Percentiles rank a stretch among this genome's conserved stretches.
These are phyloP conservation scores for Neurospora sp. DNA, from an alignment of 495 filamentous ascomycete genomes.

Conservation along the genomic window DNA sequence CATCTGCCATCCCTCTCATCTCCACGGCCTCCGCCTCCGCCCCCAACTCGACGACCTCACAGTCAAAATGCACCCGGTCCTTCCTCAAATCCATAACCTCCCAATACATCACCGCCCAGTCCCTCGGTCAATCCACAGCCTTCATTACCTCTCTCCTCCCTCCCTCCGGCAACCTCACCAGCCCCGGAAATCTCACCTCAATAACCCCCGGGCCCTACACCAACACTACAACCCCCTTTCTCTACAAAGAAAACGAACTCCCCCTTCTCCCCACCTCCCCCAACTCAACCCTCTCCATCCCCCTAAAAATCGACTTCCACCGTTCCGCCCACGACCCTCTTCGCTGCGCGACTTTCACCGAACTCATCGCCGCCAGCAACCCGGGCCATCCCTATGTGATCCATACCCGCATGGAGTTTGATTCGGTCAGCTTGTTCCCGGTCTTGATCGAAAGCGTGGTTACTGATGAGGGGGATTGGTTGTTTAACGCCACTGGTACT, in stretches of 20 bases:
- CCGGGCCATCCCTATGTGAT: neutral
- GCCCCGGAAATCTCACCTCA: neutral
- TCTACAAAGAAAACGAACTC: neutral
- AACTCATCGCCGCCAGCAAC: constrained; percentile 33
- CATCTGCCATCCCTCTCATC: neutral
- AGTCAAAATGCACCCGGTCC: constrained; percentile 7
- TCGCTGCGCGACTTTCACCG: constrained; percentile 37
- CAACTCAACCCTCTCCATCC: constrained; percentile 3
- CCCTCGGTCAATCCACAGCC: neutral
- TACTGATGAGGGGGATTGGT: too few species aligned
- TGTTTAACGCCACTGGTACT: too few species aligned
- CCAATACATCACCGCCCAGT: constrained; percentile 8
- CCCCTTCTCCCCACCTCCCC: neutral
- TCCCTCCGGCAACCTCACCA: too few species aligned
- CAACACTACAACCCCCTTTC: neutral
- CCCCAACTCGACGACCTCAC: neutral
- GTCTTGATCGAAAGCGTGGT: too few species aligned
- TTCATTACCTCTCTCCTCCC: neutral
- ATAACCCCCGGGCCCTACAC: neutral
- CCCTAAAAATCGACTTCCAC: constrained; percentile 11
- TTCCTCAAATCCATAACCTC: constrained; percentile 8
- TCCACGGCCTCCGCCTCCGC: neutral
- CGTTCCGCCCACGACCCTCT: constrained; percentile 23
- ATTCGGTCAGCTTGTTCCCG: too few species aligned
- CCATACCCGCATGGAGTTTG: too few species aligned